Evolutionary conservation across 192 early-diverging fungal species (phyloP).

Genomic region (Backusella tuberculispora): DNA sequence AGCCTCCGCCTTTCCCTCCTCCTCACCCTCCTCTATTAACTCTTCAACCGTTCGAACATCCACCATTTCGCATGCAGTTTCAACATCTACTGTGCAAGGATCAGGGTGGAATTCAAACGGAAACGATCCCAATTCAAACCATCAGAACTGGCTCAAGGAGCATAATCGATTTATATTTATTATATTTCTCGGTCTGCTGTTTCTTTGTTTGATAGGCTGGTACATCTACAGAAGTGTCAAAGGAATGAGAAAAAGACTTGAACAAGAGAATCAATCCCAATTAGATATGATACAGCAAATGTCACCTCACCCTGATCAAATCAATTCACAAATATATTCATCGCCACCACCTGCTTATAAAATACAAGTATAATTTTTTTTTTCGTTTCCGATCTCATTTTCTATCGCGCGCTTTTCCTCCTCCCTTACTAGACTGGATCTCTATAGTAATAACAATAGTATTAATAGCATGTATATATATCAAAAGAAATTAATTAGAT

Average conservation of each 20-base stretch:
- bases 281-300: constrained; percentile 26
- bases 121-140: constrained; percentile 5
- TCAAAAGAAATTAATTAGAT: background rate
- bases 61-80: constrained; percentile 6
- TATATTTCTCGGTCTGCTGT: constrained; percentile 28
- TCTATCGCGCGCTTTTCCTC: too few species aligned
- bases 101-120: constrained; percentile 13
- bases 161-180: constrained; percentile 40
- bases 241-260: constrained; percentile 27
- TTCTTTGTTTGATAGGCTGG: constrained; percentile 20
- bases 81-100: constrained; percentile 4
- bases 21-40: background rate
- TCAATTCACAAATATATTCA: background rate
- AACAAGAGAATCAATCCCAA: constrained; percentile 26
- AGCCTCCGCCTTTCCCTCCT: background rate
- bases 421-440: background rate
- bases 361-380: constrained; percentile 1
- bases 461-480: background rate
- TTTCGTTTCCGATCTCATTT: background rate
- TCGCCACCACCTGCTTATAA: constrained; percentile 13
- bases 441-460: constrained; percentile 7
- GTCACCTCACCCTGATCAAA: background rate
- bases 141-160: constrained; percentile 32
- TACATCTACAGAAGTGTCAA: constrained; percentile 30
- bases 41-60: constrained; percentile 1